Percentiles rank a stretch among this genome's conserved stretches.
Conservation (phyloP, 2,329 filamentous ascomycete species). For the Alternaria sp. region DNA sequence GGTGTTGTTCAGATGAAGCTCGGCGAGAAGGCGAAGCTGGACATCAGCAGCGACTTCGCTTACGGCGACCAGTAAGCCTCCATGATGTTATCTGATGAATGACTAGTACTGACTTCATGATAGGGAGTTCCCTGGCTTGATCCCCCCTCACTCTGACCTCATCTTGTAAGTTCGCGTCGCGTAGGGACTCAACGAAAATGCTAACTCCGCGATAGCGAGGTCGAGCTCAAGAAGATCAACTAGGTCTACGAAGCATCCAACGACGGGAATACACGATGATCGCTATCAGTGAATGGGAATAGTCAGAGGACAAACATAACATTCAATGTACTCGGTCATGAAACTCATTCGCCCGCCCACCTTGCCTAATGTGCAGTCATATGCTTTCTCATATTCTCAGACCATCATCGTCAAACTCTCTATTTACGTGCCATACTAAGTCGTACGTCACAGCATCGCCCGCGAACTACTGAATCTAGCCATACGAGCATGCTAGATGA, state of each 20-base stretch:
- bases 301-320: background rate
- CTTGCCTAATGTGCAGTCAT: background rate
- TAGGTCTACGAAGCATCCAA: conserved; percentile 10
- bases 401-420: background rate
- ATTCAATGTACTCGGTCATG: background rate
- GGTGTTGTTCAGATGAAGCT: conserved; percentile 78
- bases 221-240: conserved; percentile 46
- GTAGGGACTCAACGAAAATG: background rate
- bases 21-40: conserved; percentile 85
- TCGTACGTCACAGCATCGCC: too few relatives aligned
- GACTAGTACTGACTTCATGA: conserved; percentile 8
- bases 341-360: background rate
- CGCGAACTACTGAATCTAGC: background rate
- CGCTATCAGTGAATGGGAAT: background rate
- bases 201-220: conserved; percentile 29
- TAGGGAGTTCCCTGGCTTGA: conserved; percentile 78
- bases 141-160: conserved; percentile 74
- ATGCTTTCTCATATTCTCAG: background rate
- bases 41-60: conserved; percentile 72
- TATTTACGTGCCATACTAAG: background rate
- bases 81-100: background rate
- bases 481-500: background rate
- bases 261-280: background rate
- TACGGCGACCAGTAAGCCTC: conserved; percentile 32
- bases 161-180: conserved; percentile 73